Base-by-base conservation (phyloP, 1,284 basidiomycete genomes). In the Trametes polyzona region DNA sequence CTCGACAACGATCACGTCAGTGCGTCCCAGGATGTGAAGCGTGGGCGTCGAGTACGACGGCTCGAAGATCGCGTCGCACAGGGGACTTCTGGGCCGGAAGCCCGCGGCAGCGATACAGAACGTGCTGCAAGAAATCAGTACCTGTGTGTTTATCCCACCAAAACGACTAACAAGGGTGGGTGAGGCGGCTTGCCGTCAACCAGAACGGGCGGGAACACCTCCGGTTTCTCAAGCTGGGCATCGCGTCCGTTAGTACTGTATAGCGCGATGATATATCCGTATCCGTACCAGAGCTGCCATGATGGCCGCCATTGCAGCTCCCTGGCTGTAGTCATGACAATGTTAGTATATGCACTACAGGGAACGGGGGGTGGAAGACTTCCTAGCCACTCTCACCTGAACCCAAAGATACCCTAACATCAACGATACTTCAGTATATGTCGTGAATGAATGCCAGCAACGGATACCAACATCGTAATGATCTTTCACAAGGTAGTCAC, bases 1-100 rank as follows among this genome's bases (percentile, higher is more conserved):
- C 63, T 85, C 83, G 3, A 85, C 74, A 3, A 96, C 90, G 35
- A 96, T 82, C 12, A 93, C 82, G 65, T 96, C 94, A 41, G 81
- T 93, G 65, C 78, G 81, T 4, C 95, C 94, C 6, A 94, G 76
- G 16, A 96, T 78, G 69, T 95, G 92, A 19, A 97, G 75, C 0
- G 91, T 93, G 4, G 87, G 90, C 1, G 94, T 91, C 26, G 73
- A 72, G 67, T 80, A 93, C 47, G 73, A 77, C 17, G 75, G 76
- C 8, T 79, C 75, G 60, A 88, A 85, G 57, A 93, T 79, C 7
- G 78, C 68, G 52, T 81, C 78, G 61, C 77, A 73, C 23, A 83
- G 67, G 21, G 80, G 72, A 58, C 83, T 83, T 0, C 66, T 67
- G 7, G 85, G 76, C 56, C 78, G 78, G 74, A 91, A 92, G 0